Percentiles rank a stretch among this genome's conserved stretches.
These are phyloP conservation scores for Fragilariopsis cylindrus DNA, from an alignment of 108 stramenopile species.

Conservation along the genomic window DNA sequence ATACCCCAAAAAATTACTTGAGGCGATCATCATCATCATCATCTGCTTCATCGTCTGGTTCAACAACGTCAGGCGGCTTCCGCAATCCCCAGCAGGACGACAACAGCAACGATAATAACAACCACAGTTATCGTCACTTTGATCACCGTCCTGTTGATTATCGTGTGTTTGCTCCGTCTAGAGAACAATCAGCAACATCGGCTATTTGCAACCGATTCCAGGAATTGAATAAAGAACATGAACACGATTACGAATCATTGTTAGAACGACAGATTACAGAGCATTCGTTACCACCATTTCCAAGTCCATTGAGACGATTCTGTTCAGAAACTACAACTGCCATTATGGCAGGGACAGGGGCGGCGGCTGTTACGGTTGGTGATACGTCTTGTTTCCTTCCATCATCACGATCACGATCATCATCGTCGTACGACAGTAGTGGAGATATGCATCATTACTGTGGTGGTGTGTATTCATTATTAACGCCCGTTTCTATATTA, in stretches of 20 bases:
- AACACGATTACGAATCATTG: conserved; percentile 11
- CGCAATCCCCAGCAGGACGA: conserved; percentile 8
- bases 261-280: conserved; percentile 13
- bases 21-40: background rate
- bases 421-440: background rate
- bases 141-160: conserved; percentile 14
- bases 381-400: too few species aligned
- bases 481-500: conserved; percentile 37
- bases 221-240: conserved; percentile 5
- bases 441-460: conserved; percentile 13
- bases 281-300: conserved; percentile 35
- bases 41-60: background rate
- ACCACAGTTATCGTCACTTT: background rate
- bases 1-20: background rate
- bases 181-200: conserved; percentile 13
- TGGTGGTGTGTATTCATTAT: conserved; percentile 39
- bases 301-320: conserved; percentile 36
- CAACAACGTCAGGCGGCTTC: background rate
- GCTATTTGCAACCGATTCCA: conserved; percentile 28
- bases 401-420: background rate
- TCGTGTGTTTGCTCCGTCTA: conserved; percentile 30
- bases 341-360: background rate
- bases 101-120: conserved; percentile 4
- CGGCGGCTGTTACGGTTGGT: background rate
- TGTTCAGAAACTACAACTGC: conserved; percentile 17